Base-by-base conservation (phyloP, 1,139 yeast genomes). In the Kodamaea alishanica region DNA sequence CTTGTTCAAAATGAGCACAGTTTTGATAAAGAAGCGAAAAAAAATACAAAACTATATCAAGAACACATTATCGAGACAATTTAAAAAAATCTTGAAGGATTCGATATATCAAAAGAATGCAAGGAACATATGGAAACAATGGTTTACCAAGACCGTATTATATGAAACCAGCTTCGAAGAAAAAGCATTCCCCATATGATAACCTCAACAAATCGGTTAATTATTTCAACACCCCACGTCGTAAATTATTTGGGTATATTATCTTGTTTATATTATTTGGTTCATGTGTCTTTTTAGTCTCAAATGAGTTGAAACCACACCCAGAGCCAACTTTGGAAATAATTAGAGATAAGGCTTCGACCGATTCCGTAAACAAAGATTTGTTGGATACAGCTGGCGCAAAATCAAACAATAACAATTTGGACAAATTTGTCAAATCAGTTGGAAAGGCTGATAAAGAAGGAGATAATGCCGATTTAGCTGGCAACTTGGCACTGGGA, bases 141-240 rank as follows among this genome's bases (percentile, higher is more conserved):
- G 76, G 76, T 23, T 60, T 71, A 43, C 77, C 77, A 25, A 57
- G 76, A 44, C 77, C 77, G 6, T 71, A 71, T 52, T 69, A 70
- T 49, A 71, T 71, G 76, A 70, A 69, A 48, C 76, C 77, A 8
- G 45, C 56, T 8, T 49, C 45, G 39, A 61, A 60, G 34, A 63
- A 58, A 49, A 53, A 54, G 12, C 40, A 45, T 26, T 64, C 71
- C 0, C 73, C 72, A 2, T 70, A 71, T 46, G 63, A 65, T 28
- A 60, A 58, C 34, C 50, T 64, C 43, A 64, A 69, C 9, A 50
- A 44, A 24, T 56, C 56, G 26, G 24, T 24, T 12, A 40, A 46
- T 29, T 63, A 58, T 40, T 69, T 71, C 55, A 66, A 60, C 45
- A 55, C 63, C 12, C 63, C 71, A 25, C 56, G 63, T 39, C 58